These are phyloP conservation scores for Ophiocordyceps camponoti-rufipedis DNA, from an alignment of 2,329 filamentous ascomycete genomes.

Conservation along the genomic window DNA sequence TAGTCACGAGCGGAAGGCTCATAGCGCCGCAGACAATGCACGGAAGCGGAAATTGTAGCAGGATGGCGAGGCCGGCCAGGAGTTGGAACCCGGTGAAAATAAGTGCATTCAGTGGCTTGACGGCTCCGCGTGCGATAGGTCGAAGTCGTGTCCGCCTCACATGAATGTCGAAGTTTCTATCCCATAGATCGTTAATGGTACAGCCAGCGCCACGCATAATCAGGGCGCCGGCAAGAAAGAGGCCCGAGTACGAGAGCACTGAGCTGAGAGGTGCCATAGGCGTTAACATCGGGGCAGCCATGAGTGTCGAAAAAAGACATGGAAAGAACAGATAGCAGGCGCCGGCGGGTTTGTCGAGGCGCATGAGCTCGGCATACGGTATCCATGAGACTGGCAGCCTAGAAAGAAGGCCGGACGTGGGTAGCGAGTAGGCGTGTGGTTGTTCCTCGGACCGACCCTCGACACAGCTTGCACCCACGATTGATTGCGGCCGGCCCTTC, in stretches of 20 bases:
- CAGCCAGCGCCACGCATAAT: constrained; percentile 82
- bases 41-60: constrained; percentile 55
- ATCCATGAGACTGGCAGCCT: constrained; percentile 50
- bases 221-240: constrained; percentile 61
- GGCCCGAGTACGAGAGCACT: constrained; percentile 43
- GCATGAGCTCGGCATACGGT: constrained; percentile 67
- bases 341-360: constrained; percentile 65
- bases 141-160: constrained; percentile 60
- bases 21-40: constrained; percentile 68
- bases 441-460: neutral
- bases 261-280: constrained; percentile 42
- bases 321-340: constrained; percentile 77
- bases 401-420: constrained; percentile 45
- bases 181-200: constrained; percentile 82
- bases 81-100: constrained; percentile 60
- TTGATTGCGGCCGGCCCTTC: neutral
- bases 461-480: neutral
- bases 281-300: constrained; percentile 52
- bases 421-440: neutral
- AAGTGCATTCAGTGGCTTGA: constrained; percentile 53
- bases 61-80: constrained; percentile 50
- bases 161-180: constrained; percentile 68
- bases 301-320: constrained; percentile 66
- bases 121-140: constrained; percentile 62
- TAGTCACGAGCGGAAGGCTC: constrained; percentile 52